Conservation (phyloP, 257 asterid genomes). For the Solanum gracilifrons region DNA sequence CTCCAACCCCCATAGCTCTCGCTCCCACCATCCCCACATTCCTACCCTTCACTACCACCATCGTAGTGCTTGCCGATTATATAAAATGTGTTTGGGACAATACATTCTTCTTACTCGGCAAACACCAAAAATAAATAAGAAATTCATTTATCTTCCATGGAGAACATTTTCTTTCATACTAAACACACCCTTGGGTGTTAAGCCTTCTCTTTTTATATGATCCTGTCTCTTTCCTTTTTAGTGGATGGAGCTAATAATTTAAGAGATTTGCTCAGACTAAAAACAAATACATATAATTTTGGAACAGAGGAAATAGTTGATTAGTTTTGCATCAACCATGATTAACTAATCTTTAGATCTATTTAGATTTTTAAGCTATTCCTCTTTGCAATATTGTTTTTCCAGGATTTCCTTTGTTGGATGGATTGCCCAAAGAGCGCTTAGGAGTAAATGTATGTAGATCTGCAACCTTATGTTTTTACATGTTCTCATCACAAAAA, state of each 20-base stretch:
- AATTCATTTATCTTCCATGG: not conserved
- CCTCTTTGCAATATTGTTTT: not conserved
- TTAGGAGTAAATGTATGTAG: slow-evolving; percentile 27
- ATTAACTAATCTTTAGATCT: not conserved
- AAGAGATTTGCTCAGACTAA: not conserved
- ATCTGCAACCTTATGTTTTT: not conserved
- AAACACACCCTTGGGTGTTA: not conserved
- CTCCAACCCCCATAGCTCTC: not conserved
- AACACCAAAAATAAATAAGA: not conserved
- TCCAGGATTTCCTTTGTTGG: slow-evolving; percentile 37
- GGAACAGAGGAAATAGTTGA: not conserved
- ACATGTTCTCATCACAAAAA: not conserved
- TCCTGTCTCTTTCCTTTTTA: not conserved
- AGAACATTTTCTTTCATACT: not conserved
- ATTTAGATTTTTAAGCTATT: not conserved
- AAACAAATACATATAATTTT: not conserved
- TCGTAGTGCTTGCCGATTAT: not conserved
- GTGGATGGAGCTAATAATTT: not conserved
- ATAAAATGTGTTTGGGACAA: not conserved
- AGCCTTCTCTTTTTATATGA: not conserved
- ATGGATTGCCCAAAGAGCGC: slow-evolving; percentile 26
- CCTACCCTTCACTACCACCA: not conserved
- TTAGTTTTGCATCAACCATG: not conserved
- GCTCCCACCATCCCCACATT: not conserved
- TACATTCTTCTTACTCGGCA: not conserved